phyloP scores from a whole-genome alignment of 1,139 yeast species.

The Yamadazyma taylorii region DNA sequence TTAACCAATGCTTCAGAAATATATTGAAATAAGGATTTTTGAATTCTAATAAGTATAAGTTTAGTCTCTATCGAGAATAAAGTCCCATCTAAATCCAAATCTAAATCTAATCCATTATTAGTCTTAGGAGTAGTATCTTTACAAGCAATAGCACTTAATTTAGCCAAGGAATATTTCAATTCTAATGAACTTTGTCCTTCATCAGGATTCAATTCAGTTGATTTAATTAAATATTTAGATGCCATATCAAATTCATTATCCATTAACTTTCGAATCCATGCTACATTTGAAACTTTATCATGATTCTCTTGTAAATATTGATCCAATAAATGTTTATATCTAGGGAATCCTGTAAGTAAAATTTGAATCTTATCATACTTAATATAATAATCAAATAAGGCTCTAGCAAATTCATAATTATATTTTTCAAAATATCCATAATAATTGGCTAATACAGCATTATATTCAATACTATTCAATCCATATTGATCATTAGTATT shows the following conservation, averaged over 20 bases:
- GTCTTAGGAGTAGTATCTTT: constrained; percentile 5
- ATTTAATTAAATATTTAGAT: constrained; percentile 41
- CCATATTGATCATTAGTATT: constrained; percentile 28
- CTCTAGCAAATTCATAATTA: constrained; percentile 69
- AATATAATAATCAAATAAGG: constrained; percentile 62
- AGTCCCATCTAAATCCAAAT: constrained; percentile 20
- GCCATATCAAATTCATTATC: constrained; percentile 54
- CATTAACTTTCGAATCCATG: constrained; percentile 73
- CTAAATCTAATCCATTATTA: too few species aligned
- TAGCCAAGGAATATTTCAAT: constrained; percentile 69
- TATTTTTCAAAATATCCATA: constrained; percentile 57
- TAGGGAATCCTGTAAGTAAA: constrained; percentile 58
- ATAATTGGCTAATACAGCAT: constrained; percentile 32
- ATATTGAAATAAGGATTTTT: constrained; percentile 37
- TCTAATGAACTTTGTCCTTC: constrained; percentile 51
- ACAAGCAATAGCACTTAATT: constrained; percentile 48
- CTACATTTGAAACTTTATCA: constrained; percentile 52
- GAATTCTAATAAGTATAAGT: constrained; percentile 49
- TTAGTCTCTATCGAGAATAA: constrained; percentile 48
- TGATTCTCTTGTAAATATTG: constrained; percentile 51
- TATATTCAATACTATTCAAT: constrained; percentile 12
- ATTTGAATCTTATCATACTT: constrained; percentile 52
- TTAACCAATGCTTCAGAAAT: constrained; percentile 23
- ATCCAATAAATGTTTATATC: constrained; percentile 50
- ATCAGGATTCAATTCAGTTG: constrained; percentile 35